phyloP scores from a whole-genome alignment of 768 basidiomycete genomes.

The Tricholoma sp. region DNA sequence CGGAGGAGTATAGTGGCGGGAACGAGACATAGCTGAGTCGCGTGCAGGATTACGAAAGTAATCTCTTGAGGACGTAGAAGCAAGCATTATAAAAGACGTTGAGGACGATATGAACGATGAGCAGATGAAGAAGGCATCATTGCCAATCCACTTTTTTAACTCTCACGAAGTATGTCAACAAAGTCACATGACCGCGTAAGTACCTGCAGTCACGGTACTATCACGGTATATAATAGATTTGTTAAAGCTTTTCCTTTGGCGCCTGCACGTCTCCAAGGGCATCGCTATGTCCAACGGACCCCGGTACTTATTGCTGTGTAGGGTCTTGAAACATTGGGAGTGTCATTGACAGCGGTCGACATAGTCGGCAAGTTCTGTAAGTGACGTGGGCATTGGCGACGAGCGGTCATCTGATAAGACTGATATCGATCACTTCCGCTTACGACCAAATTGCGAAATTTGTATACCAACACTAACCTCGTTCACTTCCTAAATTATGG shows the following conservation, averaged over 20 bases:
- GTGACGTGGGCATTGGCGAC: too few species aligned
- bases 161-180: slow-evolving; percentile 38
- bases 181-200: slow-evolving; percentile 42
- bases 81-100: slow-evolving; percentile 34
- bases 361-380: neutral
- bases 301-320: too few species aligned
- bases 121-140: slow-evolving; percentile 13
- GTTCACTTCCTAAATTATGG: slow-evolving; percentile 22
- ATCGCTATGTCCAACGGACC: too few species aligned
- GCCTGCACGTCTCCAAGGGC: too few species aligned
- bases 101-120: slow-evolving; percentile 17
- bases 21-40: slow-evolving; percentile 31
- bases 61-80: slow-evolving; percentile 38
- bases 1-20: slow-evolving; percentile 32
- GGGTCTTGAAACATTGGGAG: neutral
- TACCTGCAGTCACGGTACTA: too few species aligned
- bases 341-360: neutral
- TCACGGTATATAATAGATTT: too few species aligned
- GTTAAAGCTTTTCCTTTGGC: too few species aligned
- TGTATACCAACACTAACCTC: too few species aligned
- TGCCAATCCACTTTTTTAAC: slow-evolving; percentile 25
- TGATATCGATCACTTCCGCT: neutral
- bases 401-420: too few species aligned
- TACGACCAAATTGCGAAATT: neutral
- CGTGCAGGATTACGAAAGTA: slow-evolving; percentile 19